Evolutionary conservation across 2,329 filamentous ascomycete genomes (phyloP).

Genomic region (Calonectria fujianensis): DNA sequence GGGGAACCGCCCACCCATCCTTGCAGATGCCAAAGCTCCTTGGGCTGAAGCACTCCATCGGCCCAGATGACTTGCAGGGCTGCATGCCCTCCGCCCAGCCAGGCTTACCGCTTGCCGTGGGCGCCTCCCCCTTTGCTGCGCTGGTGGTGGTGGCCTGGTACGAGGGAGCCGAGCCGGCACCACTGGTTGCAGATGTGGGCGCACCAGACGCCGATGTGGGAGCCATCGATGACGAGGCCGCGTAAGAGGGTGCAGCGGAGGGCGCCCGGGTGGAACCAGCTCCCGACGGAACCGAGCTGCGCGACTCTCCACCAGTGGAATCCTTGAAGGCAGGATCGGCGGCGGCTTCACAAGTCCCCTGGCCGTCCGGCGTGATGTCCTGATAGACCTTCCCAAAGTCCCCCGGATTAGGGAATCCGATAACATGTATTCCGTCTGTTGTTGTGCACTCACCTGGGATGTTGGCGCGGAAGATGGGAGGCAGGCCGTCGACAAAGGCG

Average conservation of each 20-base stretch:
- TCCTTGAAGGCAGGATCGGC: constrained; percentile 50
- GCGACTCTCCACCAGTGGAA: constrained; percentile 30
- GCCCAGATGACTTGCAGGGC: constrained; percentile 43
- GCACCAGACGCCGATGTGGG: constrained; percentile 10
- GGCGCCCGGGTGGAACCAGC: constrained; percentile 17
- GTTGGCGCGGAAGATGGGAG: constrained; percentile 51
- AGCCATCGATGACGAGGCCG: constrained; percentile 7
- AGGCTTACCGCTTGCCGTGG: constrained; percentile 32
- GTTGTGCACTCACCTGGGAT: constrained; percentile 53
- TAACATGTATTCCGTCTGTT: constrained; percentile 44
- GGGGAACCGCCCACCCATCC: constrained; percentile 48
- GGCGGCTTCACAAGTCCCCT: constrained; percentile 46
- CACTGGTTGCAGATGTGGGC: constrained; percentile 6
- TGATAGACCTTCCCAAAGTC: constrained; percentile 50
- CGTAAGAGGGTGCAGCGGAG: constrained; percentile 21
- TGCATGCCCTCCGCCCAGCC: constrained; percentile 42
- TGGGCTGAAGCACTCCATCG: constrained; percentile 45
- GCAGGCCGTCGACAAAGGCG: constrained; percentile 46
- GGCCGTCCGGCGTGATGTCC: constrained; percentile 32
- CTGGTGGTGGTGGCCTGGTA: not conserved
- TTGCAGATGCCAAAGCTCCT: constrained; percentile 53
- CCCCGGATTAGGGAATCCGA: constrained; percentile 53
- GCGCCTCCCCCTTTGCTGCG: not conserved
- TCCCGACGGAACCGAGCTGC: constrained; percentile 27
- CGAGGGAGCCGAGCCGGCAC: not conserved